Evolutionary conservation across 306 rosid species (phyloP).

Genomic region (Prosopis cineraria): DNA sequence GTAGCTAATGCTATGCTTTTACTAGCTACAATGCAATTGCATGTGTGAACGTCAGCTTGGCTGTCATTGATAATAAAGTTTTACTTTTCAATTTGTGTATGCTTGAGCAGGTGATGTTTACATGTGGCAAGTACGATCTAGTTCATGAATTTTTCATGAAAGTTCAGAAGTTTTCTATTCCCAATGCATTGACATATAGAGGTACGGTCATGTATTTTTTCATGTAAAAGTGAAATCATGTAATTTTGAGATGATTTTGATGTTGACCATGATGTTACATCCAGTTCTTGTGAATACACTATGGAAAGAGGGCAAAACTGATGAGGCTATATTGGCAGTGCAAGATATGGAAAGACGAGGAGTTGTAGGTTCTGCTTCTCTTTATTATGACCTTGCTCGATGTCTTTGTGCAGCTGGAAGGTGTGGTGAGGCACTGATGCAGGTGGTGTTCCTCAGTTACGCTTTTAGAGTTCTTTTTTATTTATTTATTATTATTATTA

Average conservation of each 20-base stretch:
- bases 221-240: constrained; percentile 21
- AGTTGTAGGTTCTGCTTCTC: constrained; percentile 91
- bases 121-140: constrained; percentile 89
- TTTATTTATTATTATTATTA: no score
- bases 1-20: neutral
- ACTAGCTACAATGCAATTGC: constrained; percentile 20
- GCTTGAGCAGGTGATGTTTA: constrained; percentile 82
- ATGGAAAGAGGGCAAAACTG: constrained; percentile 84
- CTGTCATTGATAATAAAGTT: neutral
- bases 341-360: constrained; percentile 88
- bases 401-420: constrained; percentile 94
- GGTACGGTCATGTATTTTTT: constrained; percentile 57
- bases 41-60: constrained; percentile 16
- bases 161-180: constrained; percentile 71
- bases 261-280: constrained; percentile 38
- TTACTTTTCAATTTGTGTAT: constrained; percentile 29
- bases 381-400: constrained; percentile 93
- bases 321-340: constrained; percentile 70
- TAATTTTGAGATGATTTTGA: constrained; percentile 29
- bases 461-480: no score
- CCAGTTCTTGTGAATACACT: constrained; percentile 86
- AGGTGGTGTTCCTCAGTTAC: constrained; percentile 51
- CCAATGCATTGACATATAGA: constrained; percentile 86
- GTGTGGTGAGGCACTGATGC: constrained; percentile 81
- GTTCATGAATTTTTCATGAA: constrained; percentile 95